Percentiles rank a stretch among this genome's conserved stretches.
Evolutionary conservation across 179 eudicot species (phyloP).

Genomic region (Silene noctiflora): DNA sequence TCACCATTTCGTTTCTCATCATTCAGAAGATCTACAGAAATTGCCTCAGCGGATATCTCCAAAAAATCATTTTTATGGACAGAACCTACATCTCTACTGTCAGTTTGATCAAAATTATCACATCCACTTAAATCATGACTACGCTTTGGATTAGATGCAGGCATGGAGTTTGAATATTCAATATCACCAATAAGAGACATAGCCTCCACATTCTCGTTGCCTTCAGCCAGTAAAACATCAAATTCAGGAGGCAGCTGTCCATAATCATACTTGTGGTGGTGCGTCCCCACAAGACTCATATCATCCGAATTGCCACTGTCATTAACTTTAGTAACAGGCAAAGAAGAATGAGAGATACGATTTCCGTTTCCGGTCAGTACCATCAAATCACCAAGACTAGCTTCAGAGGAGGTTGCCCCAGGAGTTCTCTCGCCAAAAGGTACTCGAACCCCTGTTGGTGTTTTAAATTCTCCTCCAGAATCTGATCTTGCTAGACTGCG

Average conservation of each 20-base stretch:
- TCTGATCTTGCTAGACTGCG: slow-evolving; percentile 81
- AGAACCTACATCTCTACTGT: slow-evolving; percentile 22
- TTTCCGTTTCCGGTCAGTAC: slow-evolving; percentile 47
- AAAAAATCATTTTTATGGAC: slow-evolving; percentile 10
- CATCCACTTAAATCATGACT: slow-evolving; percentile 18
- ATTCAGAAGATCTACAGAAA: slow-evolving; percentile 21
- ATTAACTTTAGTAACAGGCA: slow-evolving; percentile 33
- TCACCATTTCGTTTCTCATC: slow-evolving; percentile 25
- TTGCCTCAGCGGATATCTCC: slow-evolving; percentile 26
- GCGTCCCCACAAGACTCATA: slow-evolving; percentile 79
- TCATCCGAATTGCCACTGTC: slow-evolving; percentile 57
- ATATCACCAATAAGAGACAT: slow-evolving; percentile 26
- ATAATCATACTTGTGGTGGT: slow-evolving; percentile 56
- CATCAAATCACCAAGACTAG: slow-evolving; percentile 55
- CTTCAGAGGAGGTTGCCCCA: slow-evolving; percentile 32
- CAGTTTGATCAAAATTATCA: slow-evolving; percentile 15
- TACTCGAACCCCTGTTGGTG: slow-evolving; percentile 55
- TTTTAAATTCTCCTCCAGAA: slow-evolving; percentile 63
- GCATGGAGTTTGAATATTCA: slow-evolving; percentile 31
- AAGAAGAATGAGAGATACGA: slow-evolving; percentile 30
- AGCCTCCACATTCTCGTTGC: slow-evolving; percentile 41
- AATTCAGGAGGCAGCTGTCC: slow-evolving; percentile 65
- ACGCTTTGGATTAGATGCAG: slow-evolving; percentile 13
- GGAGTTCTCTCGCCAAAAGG: slow-evolving; percentile 71
- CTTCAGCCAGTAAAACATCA: slow-evolving; percentile 67